Percentiles rank a stretch among this genome's conserved stretches.
phyloP scores from a whole-genome alignment of 805 yeast species.

The Sungouiella blattae region DNA sequence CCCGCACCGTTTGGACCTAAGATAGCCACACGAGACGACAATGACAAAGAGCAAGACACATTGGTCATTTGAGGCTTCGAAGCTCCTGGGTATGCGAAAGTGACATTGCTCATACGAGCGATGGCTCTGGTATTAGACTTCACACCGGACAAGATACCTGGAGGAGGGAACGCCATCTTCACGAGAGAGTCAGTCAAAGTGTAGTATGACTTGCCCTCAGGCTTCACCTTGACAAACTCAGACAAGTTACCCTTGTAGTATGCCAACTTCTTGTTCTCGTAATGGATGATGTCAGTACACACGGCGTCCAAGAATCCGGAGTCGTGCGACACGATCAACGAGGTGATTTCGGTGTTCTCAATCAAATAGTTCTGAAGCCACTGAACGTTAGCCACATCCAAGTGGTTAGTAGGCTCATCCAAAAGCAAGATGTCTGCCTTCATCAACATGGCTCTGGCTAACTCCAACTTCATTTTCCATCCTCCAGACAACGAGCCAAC shows the following conservation, averaged over 20 bases:
- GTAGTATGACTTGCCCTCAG: constrained; percentile 95
- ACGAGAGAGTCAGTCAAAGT: constrained; percentile 90
- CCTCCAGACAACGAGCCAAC: constrained; percentile 97
- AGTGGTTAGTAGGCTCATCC: constrained; percentile 98
- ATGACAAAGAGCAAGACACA: constrained; percentile 86
- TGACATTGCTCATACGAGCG: constrained; percentile 79
- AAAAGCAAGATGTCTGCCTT: constrained; percentile 90
- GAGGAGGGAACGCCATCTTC: constrained; percentile 97
- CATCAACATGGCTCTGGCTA: constrained; percentile 98
- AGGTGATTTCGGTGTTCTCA: constrained; percentile 82
- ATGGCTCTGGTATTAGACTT: constrained; percentile 93
- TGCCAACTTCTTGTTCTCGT: constrained; percentile 90
- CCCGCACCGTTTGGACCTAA: constrained; percentile 99
- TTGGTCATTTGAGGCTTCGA: constrained; percentile 72
- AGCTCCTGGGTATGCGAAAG: constrained; percentile 88
- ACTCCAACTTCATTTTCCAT: constrained; percentile 98
- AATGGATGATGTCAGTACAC: constrained; percentile 95
- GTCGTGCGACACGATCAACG: constrained; percentile 95
- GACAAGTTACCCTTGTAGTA: constrained; percentile 96
- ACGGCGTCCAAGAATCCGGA: constrained; percentile 94
- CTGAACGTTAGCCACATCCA: constrained; percentile 89
- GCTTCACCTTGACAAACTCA: constrained; percentile 84
- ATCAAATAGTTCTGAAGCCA: constrained; percentile 90
- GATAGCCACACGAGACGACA: constrained; percentile 96
- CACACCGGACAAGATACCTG: constrained; percentile 96